Percentiles rank a stretch among this genome's conserved stretches.
phyloP scores from a whole-genome alignment of 345 rosid genomes.

The Fremontodendron californicum region DNA sequence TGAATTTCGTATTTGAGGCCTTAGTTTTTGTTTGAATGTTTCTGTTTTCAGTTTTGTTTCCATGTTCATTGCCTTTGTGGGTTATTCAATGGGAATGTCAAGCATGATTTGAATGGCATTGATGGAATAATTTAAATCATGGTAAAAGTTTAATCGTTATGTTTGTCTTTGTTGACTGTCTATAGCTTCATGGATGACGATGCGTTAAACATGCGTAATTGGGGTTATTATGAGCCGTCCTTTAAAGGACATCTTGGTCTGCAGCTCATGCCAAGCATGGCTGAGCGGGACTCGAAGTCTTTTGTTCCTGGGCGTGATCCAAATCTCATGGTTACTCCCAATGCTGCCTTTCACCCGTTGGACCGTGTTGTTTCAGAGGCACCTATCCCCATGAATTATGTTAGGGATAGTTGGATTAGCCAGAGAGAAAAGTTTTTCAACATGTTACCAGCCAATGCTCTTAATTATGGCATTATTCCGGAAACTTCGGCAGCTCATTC shows the following conservation, averaged over 20 bases:
- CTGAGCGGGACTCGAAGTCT: constrained; percentile 69
- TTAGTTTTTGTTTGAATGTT: not conserved
- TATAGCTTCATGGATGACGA: constrained; percentile 72
- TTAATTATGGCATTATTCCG: constrained; percentile 45
- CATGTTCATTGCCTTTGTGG: not conserved
- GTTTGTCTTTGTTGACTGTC: constrained; percentile 11
- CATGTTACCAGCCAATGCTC: constrained; percentile 45
- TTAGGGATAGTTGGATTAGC: constrained; percentile 61
- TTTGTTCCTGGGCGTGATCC: constrained; percentile 71
- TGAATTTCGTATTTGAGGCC: not conserved
- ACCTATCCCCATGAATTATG: constrained; percentile 56
- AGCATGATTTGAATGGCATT: not conserved
- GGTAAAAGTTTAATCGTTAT: not conserved
- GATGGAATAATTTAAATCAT: not conserved
- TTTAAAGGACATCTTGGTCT: constrained; percentile 66
- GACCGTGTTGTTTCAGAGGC: constrained; percentile 57
- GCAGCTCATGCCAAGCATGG: constrained; percentile 72
- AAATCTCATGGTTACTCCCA: constrained; percentile 48
- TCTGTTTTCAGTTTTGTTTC: not conserved
- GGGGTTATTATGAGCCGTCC: constrained; percentile 85
- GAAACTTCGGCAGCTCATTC: constrained; percentile 63
- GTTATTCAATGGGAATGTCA: not conserved
- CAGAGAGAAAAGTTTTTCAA: constrained; percentile 69
- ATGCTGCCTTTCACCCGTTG: constrained; percentile 50
- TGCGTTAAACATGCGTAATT: constrained; percentile 66